Evolutionary conservation across 441 rosid species (phyloP), one percentile per base, ranked within the genome.

Genomic region (Euphorbia celastroides): DNA sequence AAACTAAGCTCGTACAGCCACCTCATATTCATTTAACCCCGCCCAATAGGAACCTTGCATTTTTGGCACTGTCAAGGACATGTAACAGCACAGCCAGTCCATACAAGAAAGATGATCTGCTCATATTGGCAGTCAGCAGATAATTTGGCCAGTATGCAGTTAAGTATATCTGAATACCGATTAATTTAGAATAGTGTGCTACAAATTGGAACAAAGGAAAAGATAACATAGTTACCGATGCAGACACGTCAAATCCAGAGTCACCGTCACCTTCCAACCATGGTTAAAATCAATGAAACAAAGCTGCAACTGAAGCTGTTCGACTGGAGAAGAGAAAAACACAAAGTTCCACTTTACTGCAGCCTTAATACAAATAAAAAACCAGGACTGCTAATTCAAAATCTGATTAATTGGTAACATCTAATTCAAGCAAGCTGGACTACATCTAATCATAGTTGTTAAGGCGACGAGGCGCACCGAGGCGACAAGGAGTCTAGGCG

Each of bases 291-390:
- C 81, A 34, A 82, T 17, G 70, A 88, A 90, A 70, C 68, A 72
- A 74, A 92, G 86, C 73, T 76, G 88, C 85, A 94, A 77, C 70
- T 82, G 81, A 55, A 94, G 96, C 79, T 81, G 86, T 70, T 80
- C 83, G 64, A 52, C 96, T 88, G 80, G 78, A 74, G 65, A 60
- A 16, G 50, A 34, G 58, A 56, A 50, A 67, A 67, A 52, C 66
- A 65, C 2, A 48, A 55, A 54, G 48, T 14, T 6, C 32, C 65
- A 1, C 54, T 72, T 23, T 74, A 63, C 31, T 58, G 20, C 32
- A 57, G 38, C 54, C 62, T 60, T 63, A 28, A 46, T 19, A 25
- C 30, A 41, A 14, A 5, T 34, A 9, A 6, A 23, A 51, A 46
- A 44, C 36, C 31, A 19, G n/a, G n/a, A n/a, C n/a, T n/a, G n/a